Base-by-base conservation (phyloP, 2,329 filamentous ascomycete genomes). In the Nothomitra cinnamomea region DNA sequence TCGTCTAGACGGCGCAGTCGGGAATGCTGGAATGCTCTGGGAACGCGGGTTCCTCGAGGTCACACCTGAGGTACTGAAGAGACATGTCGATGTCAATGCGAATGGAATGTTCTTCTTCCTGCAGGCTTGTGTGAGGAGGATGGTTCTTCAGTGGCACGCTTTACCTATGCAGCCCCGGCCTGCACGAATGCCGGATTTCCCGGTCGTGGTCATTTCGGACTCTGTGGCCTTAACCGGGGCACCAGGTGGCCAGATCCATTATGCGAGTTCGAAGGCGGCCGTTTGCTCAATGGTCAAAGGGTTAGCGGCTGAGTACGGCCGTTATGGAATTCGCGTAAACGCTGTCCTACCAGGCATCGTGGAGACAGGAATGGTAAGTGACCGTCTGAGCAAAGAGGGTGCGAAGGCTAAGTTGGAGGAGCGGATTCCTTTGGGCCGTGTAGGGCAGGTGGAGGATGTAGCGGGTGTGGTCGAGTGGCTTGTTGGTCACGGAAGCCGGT, bases 31-130 rank as follows among this genome's bases (percentile, higher is more conserved):
- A 5, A 15, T 41, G 38, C 38, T 41, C 38, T 19, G 13, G 13
- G 13, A 19, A 15, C 38, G 13, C 15, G 13, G 13, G 13, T 41
- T 41, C 17, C 38, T 41, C 17, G 48, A 57, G 17, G 53, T 60
- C 28, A 59, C 58, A 8, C 59, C 59, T 22, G 58, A 58, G 36
- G 42, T 59, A 5, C 53, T 60, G 7, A 52, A 55, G 6, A 53
- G 58, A n/a, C 58, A 60, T 36, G 57, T 60, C 13, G 60, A 61
- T 19, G 59, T 62, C 19, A 62, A 62, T 48, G 56, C 60, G 28
- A 58, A 58, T 50, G 61, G 60, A 12, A 61, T 59, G 53, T 61
- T 60, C 49, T 61, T 58, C 36, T 60, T 62, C 38, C 54, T 62
- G 10, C 60, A 61, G 19, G 60, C 61, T 7, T 60, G 58, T 7